phyloP scores from a whole-genome alignment of 2,329 filamentous ascomycete genomes.

The Keithomyces neogunnii region DNA sequence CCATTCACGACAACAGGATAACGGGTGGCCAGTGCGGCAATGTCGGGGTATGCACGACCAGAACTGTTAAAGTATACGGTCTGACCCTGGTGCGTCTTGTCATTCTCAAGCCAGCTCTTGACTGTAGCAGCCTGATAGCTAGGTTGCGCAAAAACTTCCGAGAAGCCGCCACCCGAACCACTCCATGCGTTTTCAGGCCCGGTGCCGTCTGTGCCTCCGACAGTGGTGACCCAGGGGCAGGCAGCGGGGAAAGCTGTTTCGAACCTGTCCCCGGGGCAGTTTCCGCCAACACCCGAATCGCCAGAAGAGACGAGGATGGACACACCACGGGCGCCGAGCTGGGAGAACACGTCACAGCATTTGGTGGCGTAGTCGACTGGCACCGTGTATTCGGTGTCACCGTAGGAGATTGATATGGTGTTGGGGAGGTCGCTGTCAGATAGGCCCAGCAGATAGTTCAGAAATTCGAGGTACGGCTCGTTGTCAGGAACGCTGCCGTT shows the following conservation, averaged over 20 bases:
- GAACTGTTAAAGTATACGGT: constrained; percentile 1
- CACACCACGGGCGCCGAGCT: constrained; percentile 55
- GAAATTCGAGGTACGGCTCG: constrained; percentile 60
- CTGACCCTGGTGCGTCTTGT: constrained; percentile 1
- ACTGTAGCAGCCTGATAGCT: constrained; percentile 3
- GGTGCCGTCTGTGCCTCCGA: constrained; percentile 4
- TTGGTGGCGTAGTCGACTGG: constrained; percentile 28
- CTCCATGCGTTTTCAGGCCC: constrained; percentile 2
- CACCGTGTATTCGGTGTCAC: constrained; percentile 47
- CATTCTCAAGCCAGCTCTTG: constrained; percentile 1
- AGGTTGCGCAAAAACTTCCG: constrained; percentile 1
- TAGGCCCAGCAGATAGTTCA: constrained; percentile 49
- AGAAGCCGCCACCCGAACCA: constrained; percentile 4
- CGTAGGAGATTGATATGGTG: constrained; percentile 53
- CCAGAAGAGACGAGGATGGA: constrained; percentile 54
- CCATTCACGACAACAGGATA: background rate
- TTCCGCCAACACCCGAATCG: constrained; percentile 25
- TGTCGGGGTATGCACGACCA: constrained; percentile 3
- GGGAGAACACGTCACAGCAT: constrained; percentile 53
- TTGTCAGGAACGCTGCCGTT: constrained; percentile 27
- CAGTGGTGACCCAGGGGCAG: constrained; percentile 39
- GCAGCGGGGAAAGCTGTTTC: constrained; percentile 17
- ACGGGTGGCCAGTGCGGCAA: constrained; percentile 1
- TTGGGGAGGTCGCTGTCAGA: constrained; percentile 37
- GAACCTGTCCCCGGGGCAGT: constrained; percentile 25